Conservation (phyloP, 257 asterid genomes). For the Petunia secreta region DNA sequence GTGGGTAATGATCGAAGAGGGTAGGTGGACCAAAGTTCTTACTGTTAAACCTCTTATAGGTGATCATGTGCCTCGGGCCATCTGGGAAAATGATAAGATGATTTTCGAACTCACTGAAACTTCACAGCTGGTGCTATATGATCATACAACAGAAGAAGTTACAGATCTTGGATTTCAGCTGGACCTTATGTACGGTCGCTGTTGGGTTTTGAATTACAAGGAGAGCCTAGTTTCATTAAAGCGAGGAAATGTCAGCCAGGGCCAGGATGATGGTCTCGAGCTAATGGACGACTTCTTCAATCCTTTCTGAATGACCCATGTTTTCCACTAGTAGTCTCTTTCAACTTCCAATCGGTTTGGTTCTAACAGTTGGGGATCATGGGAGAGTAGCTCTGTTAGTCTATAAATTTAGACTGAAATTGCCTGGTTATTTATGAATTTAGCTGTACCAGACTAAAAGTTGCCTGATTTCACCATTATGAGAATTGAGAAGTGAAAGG, state of each 20-base stretch:
- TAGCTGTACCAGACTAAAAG: no score
- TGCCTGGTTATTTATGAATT: no score
- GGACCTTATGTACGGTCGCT: neutral
- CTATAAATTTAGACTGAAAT: no score
- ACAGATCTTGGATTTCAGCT: constrained; percentile 1
- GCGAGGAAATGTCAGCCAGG: constrained; percentile 33
- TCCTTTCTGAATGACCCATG: no score
- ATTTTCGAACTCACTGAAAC: neutral
- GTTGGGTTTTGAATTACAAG: constrained; percentile 46
- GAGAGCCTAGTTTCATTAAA: constrained; percentile 48
- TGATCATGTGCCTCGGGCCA: neutral
- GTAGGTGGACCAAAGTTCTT: neutral
- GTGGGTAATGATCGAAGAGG: neutral
- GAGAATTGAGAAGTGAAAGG: no score
- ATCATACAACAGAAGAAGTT: neutral
- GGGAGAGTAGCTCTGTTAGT: no score
- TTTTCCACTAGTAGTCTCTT: no score
- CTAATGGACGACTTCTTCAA: neutral
- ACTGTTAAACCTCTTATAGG: neutral
- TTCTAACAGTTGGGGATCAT: no score
- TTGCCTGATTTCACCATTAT: no score
- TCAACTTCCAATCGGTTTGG: no score
- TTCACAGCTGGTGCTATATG: constrained; percentile 18
- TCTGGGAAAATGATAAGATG: neutral
- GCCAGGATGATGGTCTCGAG: neutral